Percentiles rank a stretch among this genome's conserved stretches.
Evolutionary conservation across 1,284 basidiomycete species (phyloP).

Genomic region (Hymenochaete sp.): DNA sequence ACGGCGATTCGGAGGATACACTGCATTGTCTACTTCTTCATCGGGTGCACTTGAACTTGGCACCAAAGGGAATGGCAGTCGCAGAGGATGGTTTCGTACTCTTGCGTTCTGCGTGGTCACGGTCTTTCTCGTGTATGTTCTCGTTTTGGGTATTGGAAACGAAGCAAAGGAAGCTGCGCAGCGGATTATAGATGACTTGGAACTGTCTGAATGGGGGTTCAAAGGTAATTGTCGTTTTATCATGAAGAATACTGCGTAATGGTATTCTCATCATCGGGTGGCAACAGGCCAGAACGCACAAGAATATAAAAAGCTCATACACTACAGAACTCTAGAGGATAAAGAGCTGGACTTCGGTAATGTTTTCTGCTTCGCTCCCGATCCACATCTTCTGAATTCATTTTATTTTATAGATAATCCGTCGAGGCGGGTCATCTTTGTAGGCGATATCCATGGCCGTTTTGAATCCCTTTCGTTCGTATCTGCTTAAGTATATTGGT

Average conservation of each 20-base stretch:
- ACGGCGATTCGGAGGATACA: no score
- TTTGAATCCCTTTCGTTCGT: conserved; percentile 56
- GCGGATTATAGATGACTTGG: conserved; percentile 1
- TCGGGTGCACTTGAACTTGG: no score
- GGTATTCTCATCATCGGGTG: not conserved
- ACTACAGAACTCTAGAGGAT: conserved; percentile 7
- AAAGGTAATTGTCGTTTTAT: not conserved
- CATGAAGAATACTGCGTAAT: not conserved
- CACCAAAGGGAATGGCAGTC: no score
- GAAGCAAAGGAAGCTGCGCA: conserved; percentile 19
- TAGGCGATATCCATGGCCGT: conserved; percentile 86
- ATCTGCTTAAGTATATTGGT: not conserved
- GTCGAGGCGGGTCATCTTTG: conserved; percentile 52
- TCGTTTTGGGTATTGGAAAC: conserved; percentile 26
- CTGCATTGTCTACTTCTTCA: no score
- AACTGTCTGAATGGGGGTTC: not conserved
- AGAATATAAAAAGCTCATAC: not conserved
- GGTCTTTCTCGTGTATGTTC: conserved; percentile 35
- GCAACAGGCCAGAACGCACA: conserved; percentile 9
- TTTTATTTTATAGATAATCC: conserved; percentile 34
- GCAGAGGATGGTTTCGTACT: no score
- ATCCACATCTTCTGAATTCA: conserved; percentile 5
- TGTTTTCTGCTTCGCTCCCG: no score
- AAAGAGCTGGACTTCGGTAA: conserved; percentile 32
- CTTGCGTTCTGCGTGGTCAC: no score